phyloP scores from a whole-genome alignment of 495 filamentous ascomycete genomes.

The Penicillium crystallinum region DNA sequence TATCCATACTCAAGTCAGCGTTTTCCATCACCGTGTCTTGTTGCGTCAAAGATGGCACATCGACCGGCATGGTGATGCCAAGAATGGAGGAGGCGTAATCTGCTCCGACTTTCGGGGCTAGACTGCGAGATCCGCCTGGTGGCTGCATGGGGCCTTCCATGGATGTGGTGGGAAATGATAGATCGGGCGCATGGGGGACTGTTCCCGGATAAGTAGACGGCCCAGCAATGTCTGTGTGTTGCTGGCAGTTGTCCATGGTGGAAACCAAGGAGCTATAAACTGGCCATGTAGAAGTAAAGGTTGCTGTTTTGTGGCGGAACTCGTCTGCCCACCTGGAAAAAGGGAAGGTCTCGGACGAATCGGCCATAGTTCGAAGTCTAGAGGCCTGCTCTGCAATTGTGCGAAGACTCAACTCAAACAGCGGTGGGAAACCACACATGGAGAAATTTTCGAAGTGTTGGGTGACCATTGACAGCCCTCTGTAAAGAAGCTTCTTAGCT shows the following conservation, averaged over 20 bases:
- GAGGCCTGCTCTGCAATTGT: slow-evolving; percentile 38
- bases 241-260: slow-evolving; percentile 31
- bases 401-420: slow-evolving; percentile 39
- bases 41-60: slow-evolving; percentile 34
- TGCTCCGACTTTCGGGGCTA: slow-evolving; percentile 4
- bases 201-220: slow-evolving; percentile 7
- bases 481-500: slow-evolving; percentile 41
- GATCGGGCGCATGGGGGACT: not conserved
- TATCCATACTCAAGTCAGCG: slow-evolving; percentile 23
- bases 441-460: slow-evolving; percentile 45
- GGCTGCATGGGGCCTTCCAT: slow-evolving; percentile 3
- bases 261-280: slow-evolving; percentile 33
- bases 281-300: slow-evolving; percentile 32
- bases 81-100: slow-evolving; percentile 32
- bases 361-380: slow-evolving; percentile 28
- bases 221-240: slow-evolving; percentile 16
- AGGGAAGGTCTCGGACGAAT: slow-evolving; percentile 31
- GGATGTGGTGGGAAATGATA: slow-evolving; percentile 1
- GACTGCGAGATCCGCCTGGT: not conserved
- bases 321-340: slow-evolving; percentile 38
- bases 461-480: slow-evolving; percentile 38
- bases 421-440: slow-evolving; percentile 42
- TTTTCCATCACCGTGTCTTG: slow-evolving; percentile 36
- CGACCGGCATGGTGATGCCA: slow-evolving; percentile 35
- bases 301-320: slow-evolving; percentile 28